These are phyloP conservation scores for Nicotiana benthamiana DNA, from an alignment of 257 asterid species.

Conservation along the genomic window DNA sequence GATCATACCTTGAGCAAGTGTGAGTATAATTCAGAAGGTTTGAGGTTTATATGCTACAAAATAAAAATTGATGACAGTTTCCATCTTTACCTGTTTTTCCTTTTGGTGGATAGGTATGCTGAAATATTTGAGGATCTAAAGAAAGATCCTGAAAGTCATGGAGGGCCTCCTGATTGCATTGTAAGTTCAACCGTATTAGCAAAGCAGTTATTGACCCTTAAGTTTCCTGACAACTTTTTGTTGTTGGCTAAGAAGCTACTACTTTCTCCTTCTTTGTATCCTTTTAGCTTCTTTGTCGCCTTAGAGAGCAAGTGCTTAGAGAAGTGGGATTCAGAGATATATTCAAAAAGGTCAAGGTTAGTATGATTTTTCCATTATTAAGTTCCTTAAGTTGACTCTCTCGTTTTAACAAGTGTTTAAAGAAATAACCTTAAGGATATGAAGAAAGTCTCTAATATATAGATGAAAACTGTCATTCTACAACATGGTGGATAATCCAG, in stretches of 20 bases:
- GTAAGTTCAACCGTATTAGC: slow-evolving; percentile 25
- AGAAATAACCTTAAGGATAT: neutral
- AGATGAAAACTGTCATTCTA: neutral
- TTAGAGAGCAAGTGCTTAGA: slow-evolving; percentile 84
- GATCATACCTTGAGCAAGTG: neutral
- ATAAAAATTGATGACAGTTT: neutral
- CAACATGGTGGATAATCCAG: neutral
- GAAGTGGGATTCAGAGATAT: slow-evolving; percentile 93
- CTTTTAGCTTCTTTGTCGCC: slow-evolving; percentile 79
- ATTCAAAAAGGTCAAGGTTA: slow-evolving; percentile 87
- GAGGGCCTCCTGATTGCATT: slow-evolving; percentile 95
- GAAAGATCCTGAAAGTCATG: slow-evolving; percentile 90
- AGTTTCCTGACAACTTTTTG: neutral
- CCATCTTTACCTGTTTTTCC: neutral
- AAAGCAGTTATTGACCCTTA: neutral
- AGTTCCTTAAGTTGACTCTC: neutral
- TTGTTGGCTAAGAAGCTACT: neutral
- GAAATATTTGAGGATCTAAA: slow-evolving; percentile 76
- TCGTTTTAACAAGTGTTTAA: neutral
- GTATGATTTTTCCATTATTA: neutral
- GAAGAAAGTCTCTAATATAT: neutral
- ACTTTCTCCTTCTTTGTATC: neutral
- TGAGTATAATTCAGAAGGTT: neutral
- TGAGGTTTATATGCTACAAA: neutral
- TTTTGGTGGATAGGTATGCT: slow-evolving; percentile 39